These are phyloP conservation scores for Heterobasidion irregulare DNA, from an alignment of 1,284 basidiomycete genomes.

Conservation along the genomic window DNA sequence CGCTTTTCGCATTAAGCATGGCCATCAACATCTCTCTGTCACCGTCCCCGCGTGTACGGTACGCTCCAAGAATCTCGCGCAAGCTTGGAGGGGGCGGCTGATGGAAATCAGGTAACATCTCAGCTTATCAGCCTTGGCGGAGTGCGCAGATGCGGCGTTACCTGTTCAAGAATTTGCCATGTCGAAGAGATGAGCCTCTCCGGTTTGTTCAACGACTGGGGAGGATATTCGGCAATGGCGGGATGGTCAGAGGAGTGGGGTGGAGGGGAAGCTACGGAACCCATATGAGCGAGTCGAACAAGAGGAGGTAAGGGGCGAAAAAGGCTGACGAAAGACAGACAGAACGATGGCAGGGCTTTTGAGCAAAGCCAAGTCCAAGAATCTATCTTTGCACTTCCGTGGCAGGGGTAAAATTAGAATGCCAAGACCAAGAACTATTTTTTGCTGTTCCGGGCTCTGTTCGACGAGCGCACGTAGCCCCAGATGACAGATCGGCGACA, in stretches of 20 bases:
- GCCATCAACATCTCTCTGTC: slow-evolving; percentile 84
- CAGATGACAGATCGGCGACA: background rate
- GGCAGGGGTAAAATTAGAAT: slow-evolving; percentile 22
- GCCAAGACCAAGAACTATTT: slow-evolving; percentile 20
- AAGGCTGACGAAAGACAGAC: too few relatives aligned
- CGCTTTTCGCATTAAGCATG: slow-evolving; percentile 82
- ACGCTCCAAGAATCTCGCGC: slow-evolving; percentile 79
- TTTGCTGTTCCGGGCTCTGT: slow-evolving; percentile 1
- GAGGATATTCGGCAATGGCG: slow-evolving; percentile 16
- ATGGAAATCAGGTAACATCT: slow-evolving; percentile 13
- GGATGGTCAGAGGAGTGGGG: slow-evolving; percentile 11
- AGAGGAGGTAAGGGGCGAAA: background rate
- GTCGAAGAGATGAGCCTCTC: slow-evolving; percentile 30
- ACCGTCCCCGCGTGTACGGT: slow-evolving; percentile 76
- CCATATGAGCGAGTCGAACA: slow-evolving; percentile 3
- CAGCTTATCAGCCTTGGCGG: slow-evolving; percentile 10
- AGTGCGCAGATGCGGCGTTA: slow-evolving; percentile 21
- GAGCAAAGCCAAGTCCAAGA: slow-evolving; percentile 23
- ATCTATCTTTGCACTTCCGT: slow-evolving; percentile 22
- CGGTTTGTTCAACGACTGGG: slow-evolving; percentile 17
- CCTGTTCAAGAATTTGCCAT: slow-evolving; percentile 41
- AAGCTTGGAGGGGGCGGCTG: slow-evolving; percentile 71
- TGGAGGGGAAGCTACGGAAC: slow-evolving; percentile 11
- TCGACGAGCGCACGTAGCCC: background rate
- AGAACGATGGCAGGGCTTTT: slow-evolving; percentile 17